A percentile compares a stretch with the other conserved stretches of the same genome.
These are phyloP conservation scores for Orbilia javanica DNA, from an alignment of 2,329 filamentous ascomycete genomes.

Conservation along the genomic window DNA sequence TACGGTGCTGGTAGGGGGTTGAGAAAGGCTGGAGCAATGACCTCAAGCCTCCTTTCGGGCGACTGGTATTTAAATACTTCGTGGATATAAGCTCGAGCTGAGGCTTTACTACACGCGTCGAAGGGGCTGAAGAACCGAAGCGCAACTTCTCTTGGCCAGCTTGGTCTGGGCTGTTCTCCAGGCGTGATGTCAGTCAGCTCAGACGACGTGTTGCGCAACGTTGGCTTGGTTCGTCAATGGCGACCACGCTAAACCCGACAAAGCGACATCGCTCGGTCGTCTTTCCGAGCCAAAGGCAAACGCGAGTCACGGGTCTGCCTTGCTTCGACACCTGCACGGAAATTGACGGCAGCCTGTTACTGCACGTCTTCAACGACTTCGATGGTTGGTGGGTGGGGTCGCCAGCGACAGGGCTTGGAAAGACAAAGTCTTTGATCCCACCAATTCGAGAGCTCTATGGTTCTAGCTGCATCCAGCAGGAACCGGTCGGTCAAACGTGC, in stretches of 20 bases:
- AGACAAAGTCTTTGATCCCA: conserved; percentile 44
- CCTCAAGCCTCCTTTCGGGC: not conserved
- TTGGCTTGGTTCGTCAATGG: conserved; percentile 1
- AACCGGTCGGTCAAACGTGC: conserved; percentile 21
- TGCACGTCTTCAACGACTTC: conserved; percentile 16
- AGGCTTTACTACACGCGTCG: conserved; percentile 16
- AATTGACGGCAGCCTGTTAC: conserved; percentile 16
- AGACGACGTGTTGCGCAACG: conserved; percentile 16
- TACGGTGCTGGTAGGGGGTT: not conserved
- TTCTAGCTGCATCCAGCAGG: conserved; percentile 46
- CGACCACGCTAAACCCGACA: not conserved
- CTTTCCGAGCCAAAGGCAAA: conserved; percentile 6
- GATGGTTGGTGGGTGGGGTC: conserved; percentile 17
- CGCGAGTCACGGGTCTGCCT: conserved; percentile 18
- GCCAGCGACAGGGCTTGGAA: not conserved
- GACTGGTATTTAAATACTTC: conserved; percentile 1
- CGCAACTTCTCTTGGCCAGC: not conserved
- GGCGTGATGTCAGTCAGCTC: conserved; percentile 22
- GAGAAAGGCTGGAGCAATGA: not conserved
- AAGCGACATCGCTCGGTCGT: not conserved
- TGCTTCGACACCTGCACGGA: conserved; percentile 21
- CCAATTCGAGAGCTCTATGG: conserved; percentile 23
- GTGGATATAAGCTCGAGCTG: not conserved
- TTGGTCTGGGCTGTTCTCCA: too few species aligned
- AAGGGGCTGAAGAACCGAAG: conserved; percentile 18